These are phyloP conservation scores for Scheffersomyces lignicola DNA, from an alignment of 1,139 yeast genomes.

Conservation along the genomic window DNA sequence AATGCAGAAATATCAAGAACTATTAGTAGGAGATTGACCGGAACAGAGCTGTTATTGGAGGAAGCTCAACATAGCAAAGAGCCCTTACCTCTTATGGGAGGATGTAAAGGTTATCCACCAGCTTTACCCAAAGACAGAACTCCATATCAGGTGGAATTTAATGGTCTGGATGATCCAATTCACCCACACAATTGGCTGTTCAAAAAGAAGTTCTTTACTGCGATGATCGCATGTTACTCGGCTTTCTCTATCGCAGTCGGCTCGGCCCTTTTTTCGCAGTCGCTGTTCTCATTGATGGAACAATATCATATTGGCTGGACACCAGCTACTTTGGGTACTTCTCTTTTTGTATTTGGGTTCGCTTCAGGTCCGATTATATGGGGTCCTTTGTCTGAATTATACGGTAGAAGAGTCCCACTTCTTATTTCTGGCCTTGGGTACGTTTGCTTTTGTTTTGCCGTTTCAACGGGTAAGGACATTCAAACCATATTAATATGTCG, in stretches of 20 bases:
- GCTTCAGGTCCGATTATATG: conserved; percentile 44
- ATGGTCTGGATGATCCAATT: conserved; percentile 50
- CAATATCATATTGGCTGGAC: conserved; percentile 31
- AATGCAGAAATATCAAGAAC: conserved; percentile 26
- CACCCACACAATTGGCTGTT: conserved; percentile 51
- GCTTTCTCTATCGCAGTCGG: conserved; percentile 49
- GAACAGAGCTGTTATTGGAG: conserved; percentile 25
- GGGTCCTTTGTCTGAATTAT: conserved; percentile 44
- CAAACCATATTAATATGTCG: conserved; percentile 42
- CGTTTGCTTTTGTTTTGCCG: conserved; percentile 36
- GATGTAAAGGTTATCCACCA: conserved; percentile 36
- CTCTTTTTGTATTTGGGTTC: conserved; percentile 44
- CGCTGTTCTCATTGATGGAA: conserved; percentile 20
- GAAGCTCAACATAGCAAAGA: conserved; percentile 23
- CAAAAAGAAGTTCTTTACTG: conserved; percentile 24
- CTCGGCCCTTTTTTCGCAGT: conserved; percentile 39
- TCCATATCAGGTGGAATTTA: conserved; percentile 37
- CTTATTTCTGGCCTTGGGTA: conserved; percentile 30
- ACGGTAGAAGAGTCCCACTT: conserved; percentile 34
- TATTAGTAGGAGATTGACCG: conserved; percentile 30
- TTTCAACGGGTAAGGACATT: conserved; percentile 37
- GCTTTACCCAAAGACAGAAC: conserved; percentile 32
- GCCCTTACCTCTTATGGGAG: conserved; percentile 40
- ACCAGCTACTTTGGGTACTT: conserved; percentile 39
- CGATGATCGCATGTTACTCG: conserved; percentile 26